phyloP scores from a whole-genome alignment of 148 eudicot genomes.

The Camellia japonica region DNA sequence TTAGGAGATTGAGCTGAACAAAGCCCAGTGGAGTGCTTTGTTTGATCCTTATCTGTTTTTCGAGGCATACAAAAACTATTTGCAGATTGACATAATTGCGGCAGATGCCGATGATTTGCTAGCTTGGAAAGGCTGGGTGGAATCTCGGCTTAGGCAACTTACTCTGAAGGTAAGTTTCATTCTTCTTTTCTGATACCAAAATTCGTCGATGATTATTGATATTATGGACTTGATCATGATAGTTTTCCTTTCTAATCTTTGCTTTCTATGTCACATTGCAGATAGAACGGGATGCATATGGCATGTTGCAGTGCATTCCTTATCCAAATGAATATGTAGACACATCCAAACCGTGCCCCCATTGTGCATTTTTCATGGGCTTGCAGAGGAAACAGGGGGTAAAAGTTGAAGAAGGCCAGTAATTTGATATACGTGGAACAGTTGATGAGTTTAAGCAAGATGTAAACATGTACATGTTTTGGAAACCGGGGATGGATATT shows the following conservation, averaged over 20 bases:
- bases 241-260: not conserved
- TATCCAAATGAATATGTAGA: constrained; percentile 40
- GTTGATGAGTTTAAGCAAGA: constrained; percentile 50
- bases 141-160: constrained; percentile 51
- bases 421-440: constrained; percentile 47
- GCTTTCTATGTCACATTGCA: constrained; percentile 18
- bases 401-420: constrained; percentile 45
- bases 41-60: constrained; percentile 49
- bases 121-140: constrained; percentile 60
- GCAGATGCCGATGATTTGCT: constrained; percentile 46
- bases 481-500: constrained; percentile 57
- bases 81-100: constrained; percentile 48
- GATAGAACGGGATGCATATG: constrained; percentile 55
- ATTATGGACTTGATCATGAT: not conserved
- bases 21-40: constrained; percentile 38
- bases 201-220: not conserved
- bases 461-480: constrained; percentile 34
- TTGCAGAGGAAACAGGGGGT: constrained; percentile 44
- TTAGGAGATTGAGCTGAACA: constrained; percentile 47
- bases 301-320: constrained; percentile 47
- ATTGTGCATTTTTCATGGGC: constrained; percentile 55
- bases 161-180: constrained; percentile 38
- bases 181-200: not conserved
- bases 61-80: constrained; percentile 46
- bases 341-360: constrained; percentile 34